A percentile compares a stretch with the other conserved stretches of the same genome.
These are phyloP conservation scores for Myriosclerotinia scirpicola DNA, from an alignment of 2,329 filamentous ascomycete species.

Conservation along the genomic window DNA sequence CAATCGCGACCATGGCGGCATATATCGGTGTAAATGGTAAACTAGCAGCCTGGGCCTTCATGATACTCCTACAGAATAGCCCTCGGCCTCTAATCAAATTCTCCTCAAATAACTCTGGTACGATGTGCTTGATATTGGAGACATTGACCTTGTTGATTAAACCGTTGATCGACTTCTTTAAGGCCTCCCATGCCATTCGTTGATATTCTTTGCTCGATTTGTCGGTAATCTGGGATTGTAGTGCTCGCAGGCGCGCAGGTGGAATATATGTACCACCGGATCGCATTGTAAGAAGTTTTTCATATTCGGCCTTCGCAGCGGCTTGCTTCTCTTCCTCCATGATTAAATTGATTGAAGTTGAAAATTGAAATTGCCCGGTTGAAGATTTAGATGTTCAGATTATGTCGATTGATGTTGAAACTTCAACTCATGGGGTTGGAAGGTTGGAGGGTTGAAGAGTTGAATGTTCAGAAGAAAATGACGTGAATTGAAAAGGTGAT, in stretches of 20 bases:
- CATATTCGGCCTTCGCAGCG: constrained; percentile 86
- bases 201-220: constrained; percentile 96
- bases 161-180: constrained; percentile 99
- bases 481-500: too few species aligned
- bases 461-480: too few species aligned
- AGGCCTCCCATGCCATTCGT: constrained; percentile 97
- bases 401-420: too few species aligned
- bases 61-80: constrained; percentile 91
- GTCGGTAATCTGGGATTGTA: constrained; percentile 96
- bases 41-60: constrained; percentile 97
- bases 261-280: constrained; percentile 97
- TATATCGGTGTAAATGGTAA: constrained; percentile 96
- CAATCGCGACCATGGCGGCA: constrained; percentile 91
- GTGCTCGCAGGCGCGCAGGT: constrained; percentile 81
- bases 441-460: too few species aligned
- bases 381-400: too few species aligned
- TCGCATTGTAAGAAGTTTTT: constrained; percentile 87
- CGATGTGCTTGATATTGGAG: constrained; percentile 95
- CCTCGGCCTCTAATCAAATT: constrained; percentile 90
- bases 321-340: constrained; percentile 80
- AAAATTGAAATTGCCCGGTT: too few species aligned
- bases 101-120: constrained; percentile 92
- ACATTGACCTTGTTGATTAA: constrained; percentile 99
- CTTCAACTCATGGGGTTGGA: too few species aligned
- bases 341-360: too few species aligned